A percentile compares a stretch with the other conserved stretches of the same genome.
phyloP scores from a whole-genome alignment of 2,329 filamentous ascomycete species.

The Arthroderma sp. region DNA sequence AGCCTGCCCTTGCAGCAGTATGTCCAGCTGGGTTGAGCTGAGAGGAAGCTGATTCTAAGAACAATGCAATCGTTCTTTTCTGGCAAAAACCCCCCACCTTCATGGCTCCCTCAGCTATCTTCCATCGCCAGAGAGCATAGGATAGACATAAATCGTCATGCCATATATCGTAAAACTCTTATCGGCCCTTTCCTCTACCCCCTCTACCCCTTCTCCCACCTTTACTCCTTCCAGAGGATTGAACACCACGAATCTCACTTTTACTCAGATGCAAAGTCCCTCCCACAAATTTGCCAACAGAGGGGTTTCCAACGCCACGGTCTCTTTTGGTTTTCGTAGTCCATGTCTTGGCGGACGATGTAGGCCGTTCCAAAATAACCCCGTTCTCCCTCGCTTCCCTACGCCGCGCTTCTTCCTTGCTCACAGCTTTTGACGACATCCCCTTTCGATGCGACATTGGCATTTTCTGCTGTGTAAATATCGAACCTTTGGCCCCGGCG shows the following conservation, averaged over 20 bases:
- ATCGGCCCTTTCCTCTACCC: background rate
- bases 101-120: too few species aligned
- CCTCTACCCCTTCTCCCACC: slow-evolving; percentile 9
- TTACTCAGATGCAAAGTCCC: slow-evolving; percentile 69
- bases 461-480: slow-evolving; percentile 73
- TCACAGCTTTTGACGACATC: slow-evolving; percentile 55
- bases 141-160: too few species aligned
- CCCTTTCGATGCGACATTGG: slow-evolving; percentile 76
- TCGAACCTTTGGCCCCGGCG: slow-evolving; percentile 62
- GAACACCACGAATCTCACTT: slow-evolving; percentile 60
- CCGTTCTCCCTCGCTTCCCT: slow-evolving; percentile 79
- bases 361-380: slow-evolving; percentile 59
- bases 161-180: background rate
- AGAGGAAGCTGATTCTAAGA: too few species aligned
- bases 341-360: slow-evolving; percentile 23
- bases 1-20: too few species aligned
- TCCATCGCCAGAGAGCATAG: too few species aligned
- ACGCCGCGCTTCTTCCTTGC: slow-evolving; percentile 57
- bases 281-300: slow-evolving; percentile 65
- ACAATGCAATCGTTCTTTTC: too few species aligned
- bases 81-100: too few species aligned
- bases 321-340: slow-evolving; percentile 35
- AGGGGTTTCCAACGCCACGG: slow-evolving; percentile 58
- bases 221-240: slow-evolving; percentile 35
- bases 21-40: too few species aligned